Evolutionary conservation across 2,329 filamentous ascomycete genomes (phyloP).

Genomic region (Pseudocercospora fuligena): DNA sequence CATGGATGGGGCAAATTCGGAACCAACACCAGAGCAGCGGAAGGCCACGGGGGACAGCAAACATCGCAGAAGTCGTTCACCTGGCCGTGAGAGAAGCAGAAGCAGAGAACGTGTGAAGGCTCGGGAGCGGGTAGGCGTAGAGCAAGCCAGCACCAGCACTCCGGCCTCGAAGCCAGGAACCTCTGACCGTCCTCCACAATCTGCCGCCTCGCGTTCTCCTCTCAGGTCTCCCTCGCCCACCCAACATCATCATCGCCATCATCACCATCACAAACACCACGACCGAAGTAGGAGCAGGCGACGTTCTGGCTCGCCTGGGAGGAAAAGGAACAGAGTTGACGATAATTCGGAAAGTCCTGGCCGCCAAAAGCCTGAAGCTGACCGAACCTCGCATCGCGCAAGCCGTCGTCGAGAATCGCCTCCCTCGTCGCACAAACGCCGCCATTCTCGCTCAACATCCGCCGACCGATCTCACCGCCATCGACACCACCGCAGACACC

Average conservation of each 20-base stretch:
- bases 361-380: constrained; percentile 23
- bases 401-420: constrained; percentile 18
- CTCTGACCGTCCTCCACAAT: constrained; percentile 18
- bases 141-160: constrained; percentile 8
- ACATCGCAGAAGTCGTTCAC: constrained; percentile 14
- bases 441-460: constrained; percentile 31
- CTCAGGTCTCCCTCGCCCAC: constrained; percentile 18
- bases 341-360: constrained; percentile 16
- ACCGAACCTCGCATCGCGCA: constrained; percentile 23
- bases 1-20: constrained; percentile 25
- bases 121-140: constrained; percentile 4
- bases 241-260: constrained; percentile 21
- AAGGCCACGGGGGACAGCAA: constrained; percentile 15
- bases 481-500: constrained; percentile 21
- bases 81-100: constrained; percentile 10
- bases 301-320: constrained; percentile 17
- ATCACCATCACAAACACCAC: constrained; percentile 16
- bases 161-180: constrained; percentile 11
- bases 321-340: constrained; percentile 12
- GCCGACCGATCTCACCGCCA: constrained; percentile 21
- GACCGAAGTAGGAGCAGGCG: constrained; percentile 18
- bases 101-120: background rate
- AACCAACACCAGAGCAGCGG: constrained; percentile 12
- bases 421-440: constrained; percentile 33
- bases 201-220: constrained; percentile 17